Evolutionary conservation across 257 asterid genomes (phyloP).

Genomic region (Jacaranda mimosifolia): DNA sequence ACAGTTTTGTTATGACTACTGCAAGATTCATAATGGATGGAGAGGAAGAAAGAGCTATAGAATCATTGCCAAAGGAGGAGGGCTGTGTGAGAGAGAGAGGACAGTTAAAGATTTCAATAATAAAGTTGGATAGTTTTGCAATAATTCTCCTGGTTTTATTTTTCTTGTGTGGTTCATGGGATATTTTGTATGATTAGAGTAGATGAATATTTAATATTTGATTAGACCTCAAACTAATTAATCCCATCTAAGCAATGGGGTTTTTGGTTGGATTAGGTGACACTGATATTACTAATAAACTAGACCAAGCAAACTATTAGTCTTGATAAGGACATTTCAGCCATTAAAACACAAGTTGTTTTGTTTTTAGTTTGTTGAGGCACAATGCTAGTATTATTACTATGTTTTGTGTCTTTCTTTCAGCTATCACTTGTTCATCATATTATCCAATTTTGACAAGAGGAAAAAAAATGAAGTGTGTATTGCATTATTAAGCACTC

Average conservation of each 20-base stretch:
- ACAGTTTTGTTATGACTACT: conserved; percentile 5
- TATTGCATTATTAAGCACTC: neutral
- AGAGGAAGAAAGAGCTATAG: conserved; percentile 46
- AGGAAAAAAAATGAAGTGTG: too few species aligned
- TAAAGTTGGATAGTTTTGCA: neutral
- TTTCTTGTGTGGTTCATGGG: neutral
- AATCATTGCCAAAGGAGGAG: conserved; percentile 56
- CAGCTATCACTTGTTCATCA: conserved; percentile 13
- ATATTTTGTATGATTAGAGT: neutral
- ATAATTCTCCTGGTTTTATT: neutral
- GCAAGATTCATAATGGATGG: conserved; percentile 39
- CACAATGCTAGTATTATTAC: neutral
- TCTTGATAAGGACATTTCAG: conserved; percentile 31
- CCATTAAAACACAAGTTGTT: neutral
- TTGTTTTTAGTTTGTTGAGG: neutral
- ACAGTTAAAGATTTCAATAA: conserved; percentile 34
- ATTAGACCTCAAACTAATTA: neutral
- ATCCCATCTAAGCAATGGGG: conserved; percentile 14
- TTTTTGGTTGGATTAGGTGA: conserved; percentile 31
- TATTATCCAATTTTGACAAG: neutral
- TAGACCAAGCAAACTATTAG: neutral
- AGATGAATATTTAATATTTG: neutral
- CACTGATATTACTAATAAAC: neutral
- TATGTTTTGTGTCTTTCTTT: neutral
- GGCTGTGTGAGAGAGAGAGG: conserved; percentile 32